Percentiles rank a stretch among this genome's conserved stretches.
Evolutionary conservation across 192 early-diverging fungal genomes (phyloP).

Genomic region (Coemansia sp.): DNA sequence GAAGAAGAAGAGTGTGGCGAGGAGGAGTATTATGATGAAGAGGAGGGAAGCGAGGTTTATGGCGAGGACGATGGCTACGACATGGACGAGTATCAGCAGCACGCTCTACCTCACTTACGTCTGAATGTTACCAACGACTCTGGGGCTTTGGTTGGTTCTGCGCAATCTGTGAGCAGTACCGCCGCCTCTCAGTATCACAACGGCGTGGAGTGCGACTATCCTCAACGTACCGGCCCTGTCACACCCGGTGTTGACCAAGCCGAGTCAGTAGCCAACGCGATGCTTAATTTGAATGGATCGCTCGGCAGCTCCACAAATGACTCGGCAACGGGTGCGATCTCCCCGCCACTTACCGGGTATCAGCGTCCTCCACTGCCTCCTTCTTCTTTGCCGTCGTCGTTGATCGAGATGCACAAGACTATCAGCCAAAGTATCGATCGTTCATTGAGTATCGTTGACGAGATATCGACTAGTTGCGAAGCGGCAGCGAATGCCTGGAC

Average conservation of each 20-base stretch:
- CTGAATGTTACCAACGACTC: neutral
- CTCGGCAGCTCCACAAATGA: neutral
- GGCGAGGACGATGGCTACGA: neutral
- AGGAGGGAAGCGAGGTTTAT: too few relatives aligned
- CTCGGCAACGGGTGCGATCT: neutral
- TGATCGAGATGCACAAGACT: conserved; percentile 22
- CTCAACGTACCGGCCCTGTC: neutral
- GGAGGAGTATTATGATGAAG: neutral
- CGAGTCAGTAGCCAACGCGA: conserved; percentile 4
- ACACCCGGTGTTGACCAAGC: neutral
- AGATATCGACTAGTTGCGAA: conserved; percentile 15
- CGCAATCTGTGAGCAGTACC: neutral
- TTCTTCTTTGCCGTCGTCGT: neutral
- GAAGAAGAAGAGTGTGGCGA: neutral
- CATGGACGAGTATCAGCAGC: neutral
- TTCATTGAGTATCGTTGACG: conserved; percentile 26
- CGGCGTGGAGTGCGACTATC: neutral
- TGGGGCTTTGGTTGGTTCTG: neutral
- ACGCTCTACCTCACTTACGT: neutral
- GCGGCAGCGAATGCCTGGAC: neutral
- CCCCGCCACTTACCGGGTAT: neutral
- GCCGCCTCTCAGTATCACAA: neutral
- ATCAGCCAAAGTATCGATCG: conserved; percentile 32
- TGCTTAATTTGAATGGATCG: conserved; percentile 2
- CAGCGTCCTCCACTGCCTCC: conserved; percentile 19